Evolutionary conservation across 2,329 filamentous ascomycete species (phyloP), one percentile per base, ranked within the genome.

Genomic region (Pochonia chlamydosporia): DNA sequence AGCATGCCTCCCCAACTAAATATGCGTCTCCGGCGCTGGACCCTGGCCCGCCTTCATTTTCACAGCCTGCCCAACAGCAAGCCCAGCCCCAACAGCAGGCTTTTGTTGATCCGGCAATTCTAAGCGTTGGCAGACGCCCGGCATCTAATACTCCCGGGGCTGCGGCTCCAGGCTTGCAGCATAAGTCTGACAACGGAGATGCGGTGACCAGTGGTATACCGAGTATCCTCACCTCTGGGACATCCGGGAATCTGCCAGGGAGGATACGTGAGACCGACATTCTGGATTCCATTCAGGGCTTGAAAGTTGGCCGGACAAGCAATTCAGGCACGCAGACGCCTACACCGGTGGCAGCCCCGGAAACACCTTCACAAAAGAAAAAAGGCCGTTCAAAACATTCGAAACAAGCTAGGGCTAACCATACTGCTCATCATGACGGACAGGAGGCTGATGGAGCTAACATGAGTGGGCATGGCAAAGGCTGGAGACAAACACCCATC

Each of bases 21-120:
- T 58, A 63, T 35, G 46, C 53, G 18, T 54, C 60, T 48, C 55
- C 62, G 20, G 44, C 54, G 24, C 47, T 53, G 47, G 56, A 56
- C 52, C 48, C 45, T 55, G 36, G 48, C 16, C 33, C 26, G n/a
- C 6, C 23, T 10, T 8, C 36, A 21, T 23, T 44, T n/a, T 9
- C 11, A 10, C 60, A 20, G 56, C 60, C 13, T 54, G 63, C 14
- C 45, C 54, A 5, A 48, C 62, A 20, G 48, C 59, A n/a, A 52
- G 31, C 59, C 44, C 63, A 59, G 31, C 55, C 59, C 39, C 49
- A 56, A 44, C 63, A 69, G 52, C 56, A 69, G 25, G 58, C 72
- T 1, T 89, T 93, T 58, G 76, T 84, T n/a, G 89, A 95, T 57
- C 89, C 89, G 10, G 89, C 89, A 3, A 95, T 95, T 47, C 63